Conservation (phyloP, 257 asterid genomes). For the Fraxinus excelsior region DNA sequence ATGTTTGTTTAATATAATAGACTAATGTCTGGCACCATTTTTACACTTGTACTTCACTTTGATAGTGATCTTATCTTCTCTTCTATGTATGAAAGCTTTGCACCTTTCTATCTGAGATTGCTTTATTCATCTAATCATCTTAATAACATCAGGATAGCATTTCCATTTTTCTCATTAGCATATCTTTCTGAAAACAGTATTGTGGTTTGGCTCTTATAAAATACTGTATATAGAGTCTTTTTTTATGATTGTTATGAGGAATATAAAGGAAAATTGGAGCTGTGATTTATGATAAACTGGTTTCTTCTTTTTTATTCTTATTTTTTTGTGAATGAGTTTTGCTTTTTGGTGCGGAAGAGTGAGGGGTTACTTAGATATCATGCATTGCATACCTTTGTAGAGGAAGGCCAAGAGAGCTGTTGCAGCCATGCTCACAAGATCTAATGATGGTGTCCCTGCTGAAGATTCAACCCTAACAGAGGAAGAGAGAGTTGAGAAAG, state of each 20-base stretch:
- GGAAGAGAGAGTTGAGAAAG: slow-evolving; percentile 71
- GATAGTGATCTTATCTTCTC: background rate
- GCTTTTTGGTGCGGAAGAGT: background rate
- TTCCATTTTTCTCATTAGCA: background rate
- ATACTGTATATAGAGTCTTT: background rate
- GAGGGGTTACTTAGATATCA: background rate
- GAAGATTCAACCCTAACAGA: slow-evolving; percentile 69
- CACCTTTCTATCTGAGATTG: background rate
- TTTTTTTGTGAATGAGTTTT: background rate
- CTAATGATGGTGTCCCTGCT: slow-evolving; percentile 58
- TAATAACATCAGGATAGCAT: background rate
- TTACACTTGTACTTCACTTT: background rate
- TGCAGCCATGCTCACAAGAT: slow-evolving; percentile 88
- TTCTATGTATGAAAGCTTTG: background rate
- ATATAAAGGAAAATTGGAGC: background rate
- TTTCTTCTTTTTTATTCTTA: background rate
- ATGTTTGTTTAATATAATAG: background rate
- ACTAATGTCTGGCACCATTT: background rate
- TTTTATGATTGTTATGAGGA: background rate
- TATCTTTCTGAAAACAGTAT: background rate
- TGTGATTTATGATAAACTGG: background rate
- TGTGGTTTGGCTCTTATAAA: background rate
- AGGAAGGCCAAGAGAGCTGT: slow-evolving; percentile 93
- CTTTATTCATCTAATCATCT: background rate
- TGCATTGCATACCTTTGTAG: slow-evolving; percentile 30